phyloP scores from a whole-genome alignment of 768 basidiomycete genomes.

The Cantharellus anzutake region DNA sequence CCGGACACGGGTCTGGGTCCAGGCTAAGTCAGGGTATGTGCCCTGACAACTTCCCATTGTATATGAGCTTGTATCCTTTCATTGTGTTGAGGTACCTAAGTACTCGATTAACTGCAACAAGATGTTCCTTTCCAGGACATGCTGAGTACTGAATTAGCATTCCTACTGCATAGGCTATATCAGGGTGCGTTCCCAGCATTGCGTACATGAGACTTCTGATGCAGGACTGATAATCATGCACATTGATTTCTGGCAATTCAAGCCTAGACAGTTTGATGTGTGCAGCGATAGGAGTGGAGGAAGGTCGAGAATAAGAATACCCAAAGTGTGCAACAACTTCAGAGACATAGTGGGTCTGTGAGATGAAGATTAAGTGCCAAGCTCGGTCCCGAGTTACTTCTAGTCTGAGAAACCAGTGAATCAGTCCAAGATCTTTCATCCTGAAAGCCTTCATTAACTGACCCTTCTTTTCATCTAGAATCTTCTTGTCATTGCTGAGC shows the following conservation, averaged over 20 bases:
- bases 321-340: not conserved
- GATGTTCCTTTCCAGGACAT: no score
- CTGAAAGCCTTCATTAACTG: slow-evolving; percentile 14
- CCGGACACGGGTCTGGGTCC: no score
- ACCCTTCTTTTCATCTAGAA: slow-evolving; percentile 8
- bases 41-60: no score
- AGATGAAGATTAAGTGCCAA: not conserved
- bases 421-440: slow-evolving; percentile 7
- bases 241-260: slow-evolving; percentile 1
- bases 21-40: no score
- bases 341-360: not conserved
- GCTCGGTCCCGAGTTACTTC: not conserved
- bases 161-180: no score
- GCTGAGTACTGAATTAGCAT: no score
- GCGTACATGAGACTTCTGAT: no score
- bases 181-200: no score
- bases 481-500: not conserved
- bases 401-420: slow-evolving; percentile 1
- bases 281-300: slow-evolving; percentile 3
- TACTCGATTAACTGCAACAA: no score
- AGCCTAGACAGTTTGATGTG: slow-evolving; percentile 12
- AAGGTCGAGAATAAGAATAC: not conserved
- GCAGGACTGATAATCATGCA: no score
- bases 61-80: no score
- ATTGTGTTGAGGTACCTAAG: no score